Conservation (phyloP, 768 basidiomycete species). For the Suillus hirtellus region DNA sequence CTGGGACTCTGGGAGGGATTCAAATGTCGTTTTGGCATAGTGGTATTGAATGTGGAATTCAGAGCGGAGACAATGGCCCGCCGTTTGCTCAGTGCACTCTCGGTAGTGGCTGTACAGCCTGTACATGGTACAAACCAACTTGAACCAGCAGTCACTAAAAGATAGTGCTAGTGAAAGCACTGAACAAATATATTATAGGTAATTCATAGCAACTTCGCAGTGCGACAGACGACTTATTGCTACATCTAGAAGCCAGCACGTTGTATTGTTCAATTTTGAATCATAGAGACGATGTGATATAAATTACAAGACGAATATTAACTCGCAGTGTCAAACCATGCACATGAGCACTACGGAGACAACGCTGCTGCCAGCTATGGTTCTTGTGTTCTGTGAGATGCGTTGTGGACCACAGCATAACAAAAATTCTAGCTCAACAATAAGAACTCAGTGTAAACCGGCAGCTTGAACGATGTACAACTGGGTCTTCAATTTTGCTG, state of each 20-base stretch:
- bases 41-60: not conserved
- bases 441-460: not conserved
- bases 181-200: not conserved
- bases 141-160: not conserved
- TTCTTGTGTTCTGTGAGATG: not conserved
- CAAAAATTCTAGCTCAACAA: not conserved
- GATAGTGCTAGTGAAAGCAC: not conserved
- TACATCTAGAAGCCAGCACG: not conserved
- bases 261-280: not conserved
- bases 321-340: not conserved
- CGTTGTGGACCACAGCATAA: not conserved
- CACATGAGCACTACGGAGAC: not conserved
- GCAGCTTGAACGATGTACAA: not conserved
- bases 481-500: not conserved
- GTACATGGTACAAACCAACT: not conserved
- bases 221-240: not conserved
- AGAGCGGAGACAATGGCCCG: no score
- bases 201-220: not conserved
- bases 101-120: not conserved
- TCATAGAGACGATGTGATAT: not conserved
- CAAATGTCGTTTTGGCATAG: conserved; percentile 24
- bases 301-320: not conserved
- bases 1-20: conserved; percentile 52
- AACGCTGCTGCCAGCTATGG: not conserved
- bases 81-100: no score